Percentiles rank a stretch among this genome's conserved stretches.
These are phyloP conservation scores for Nakaseomyces kungkrabaensis DNA, from an alignment of 1,139 yeast species.

Conservation along the genomic window DNA sequence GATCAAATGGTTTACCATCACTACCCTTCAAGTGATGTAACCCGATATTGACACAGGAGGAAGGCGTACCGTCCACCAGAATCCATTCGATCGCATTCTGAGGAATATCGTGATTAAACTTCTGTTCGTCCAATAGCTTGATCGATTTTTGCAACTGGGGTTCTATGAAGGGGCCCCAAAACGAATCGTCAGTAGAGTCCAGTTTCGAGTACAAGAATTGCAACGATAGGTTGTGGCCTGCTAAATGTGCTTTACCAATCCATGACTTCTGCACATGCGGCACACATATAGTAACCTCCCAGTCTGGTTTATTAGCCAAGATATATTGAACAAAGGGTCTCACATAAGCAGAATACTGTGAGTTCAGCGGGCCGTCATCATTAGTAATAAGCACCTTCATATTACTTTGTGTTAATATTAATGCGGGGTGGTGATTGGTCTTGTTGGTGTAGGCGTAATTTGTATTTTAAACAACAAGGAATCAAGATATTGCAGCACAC, in stretches of 20 bases:
- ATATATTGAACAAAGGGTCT: conserved; percentile 72
- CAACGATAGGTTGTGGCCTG: conserved; percentile 66
- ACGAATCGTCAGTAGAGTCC: conserved; percentile 40
- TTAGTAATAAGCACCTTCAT: conserved; percentile 47
- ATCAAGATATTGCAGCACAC: too few relatives aligned
- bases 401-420: neutral
- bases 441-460: too few relatives aligned
- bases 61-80: conserved; percentile 85
- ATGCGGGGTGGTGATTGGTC: too few relatives aligned
- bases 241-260: conserved; percentile 96
- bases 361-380: conserved; percentile 92
- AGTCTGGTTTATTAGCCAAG: conserved; percentile 46
- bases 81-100: conserved; percentile 67
- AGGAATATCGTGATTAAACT: conserved; percentile 21
- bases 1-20: conserved; percentile 52
- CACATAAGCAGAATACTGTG: conserved; percentile 73
- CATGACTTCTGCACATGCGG: conserved; percentile 81
- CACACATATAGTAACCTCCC: conserved; percentile 78
- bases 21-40: conserved; percentile 56
- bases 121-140: neutral
- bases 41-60: conserved; percentile 89
- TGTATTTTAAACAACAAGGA: too few relatives aligned
- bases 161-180: conserved; percentile 58
- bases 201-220: conserved; percentile 50
- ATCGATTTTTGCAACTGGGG: conserved; percentile 30